Evolutionary conservation across 2,329 filamentous ascomycete genomes (phyloP).

Genomic region (Onygenales sp.): DNA sequence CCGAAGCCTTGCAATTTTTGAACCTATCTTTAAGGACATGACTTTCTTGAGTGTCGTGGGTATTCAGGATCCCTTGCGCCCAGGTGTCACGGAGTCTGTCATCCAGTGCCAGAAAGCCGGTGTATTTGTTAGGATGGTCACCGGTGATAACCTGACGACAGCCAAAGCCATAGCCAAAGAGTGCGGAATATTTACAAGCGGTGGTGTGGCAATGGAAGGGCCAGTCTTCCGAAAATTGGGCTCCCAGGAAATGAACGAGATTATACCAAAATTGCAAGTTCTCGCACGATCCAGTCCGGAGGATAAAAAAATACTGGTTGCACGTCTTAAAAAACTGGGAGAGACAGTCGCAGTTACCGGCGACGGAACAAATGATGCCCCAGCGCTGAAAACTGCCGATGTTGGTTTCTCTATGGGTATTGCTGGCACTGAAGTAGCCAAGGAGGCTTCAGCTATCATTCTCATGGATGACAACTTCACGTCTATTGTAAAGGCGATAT

Average conservation of each 20-base stretch:
- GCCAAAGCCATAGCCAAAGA: slow-evolving; percentile 64
- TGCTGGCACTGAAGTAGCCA: slow-evolving; percentile 57
- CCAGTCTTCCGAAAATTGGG: slow-evolving; percentile 55
- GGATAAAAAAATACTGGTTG: slow-evolving; percentile 56
- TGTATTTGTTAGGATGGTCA: slow-evolving; percentile 65
- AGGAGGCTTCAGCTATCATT: slow-evolving; percentile 58
- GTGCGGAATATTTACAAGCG: slow-evolving; percentile 56
- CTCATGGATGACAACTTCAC: slow-evolving; percentile 58
- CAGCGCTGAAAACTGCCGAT: slow-evolving; percentile 56
- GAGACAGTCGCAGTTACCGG: slow-evolving; percentile 56
- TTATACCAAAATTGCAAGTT: slow-evolving; percentile 53
- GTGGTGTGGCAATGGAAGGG: slow-evolving; percentile 59
- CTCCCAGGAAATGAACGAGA: slow-evolving; percentile 48
- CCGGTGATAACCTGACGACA: slow-evolving; percentile 61
- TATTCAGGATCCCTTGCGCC: slow-evolving; percentile 64
- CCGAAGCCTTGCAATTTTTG: slow-evolving; percentile 53
- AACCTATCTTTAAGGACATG: slow-evolving; percentile 61
- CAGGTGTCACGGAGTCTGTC: slow-evolving; percentile 59
- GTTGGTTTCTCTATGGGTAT: slow-evolving; percentile 62
- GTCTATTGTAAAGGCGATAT: slow-evolving; percentile 56
- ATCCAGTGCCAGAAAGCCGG: slow-evolving; percentile 58
- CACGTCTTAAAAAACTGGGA: slow-evolving; percentile 49
- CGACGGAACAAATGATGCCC: slow-evolving; percentile 58
- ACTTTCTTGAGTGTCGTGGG: slow-evolving; percentile 63
- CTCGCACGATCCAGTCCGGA: slow-evolving; percentile 57